phyloP scores from a whole-genome alignment of 2,329 filamentous ascomycete genomes.

The Pseudopithomyces chartarum region DNA sequence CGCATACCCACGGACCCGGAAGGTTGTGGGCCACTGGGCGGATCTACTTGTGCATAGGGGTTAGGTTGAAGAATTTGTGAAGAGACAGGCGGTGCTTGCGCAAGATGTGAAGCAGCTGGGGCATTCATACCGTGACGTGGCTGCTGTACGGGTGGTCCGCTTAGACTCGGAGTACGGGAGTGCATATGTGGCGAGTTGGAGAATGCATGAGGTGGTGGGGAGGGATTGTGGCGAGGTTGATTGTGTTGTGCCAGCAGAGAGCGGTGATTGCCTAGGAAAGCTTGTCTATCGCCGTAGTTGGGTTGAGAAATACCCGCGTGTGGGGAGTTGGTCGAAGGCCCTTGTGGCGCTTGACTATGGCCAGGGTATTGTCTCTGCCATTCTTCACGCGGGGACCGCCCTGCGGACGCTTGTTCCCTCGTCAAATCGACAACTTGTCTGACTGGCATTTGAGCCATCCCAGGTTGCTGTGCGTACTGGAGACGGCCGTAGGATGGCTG shows the following conservation, averaged over 20 bases:
- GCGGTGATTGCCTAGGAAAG: conserved; percentile 33
- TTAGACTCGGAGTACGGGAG: conserved; percentile 42
- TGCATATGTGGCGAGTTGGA: conserved; percentile 41
- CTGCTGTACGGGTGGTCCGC: conserved; percentile 29
- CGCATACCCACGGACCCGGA: conserved; percentile 43
- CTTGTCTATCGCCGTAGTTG: conserved; percentile 23
- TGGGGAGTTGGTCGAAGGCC: conserved; percentile 30
- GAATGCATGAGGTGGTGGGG: conserved; percentile 39
- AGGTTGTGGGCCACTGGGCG: conserved; percentile 34
- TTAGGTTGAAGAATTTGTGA: conserved; percentile 43
- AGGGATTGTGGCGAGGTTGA: conserved; percentile 36
- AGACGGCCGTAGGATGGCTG: conserved; percentile 33
- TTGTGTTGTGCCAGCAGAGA: conserved; percentile 42
- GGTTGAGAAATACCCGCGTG: conserved; percentile 34
- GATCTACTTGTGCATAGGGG: conserved; percentile 44
- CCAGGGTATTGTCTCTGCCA: conserved; percentile 38
- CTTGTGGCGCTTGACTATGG: conserved; percentile 34
- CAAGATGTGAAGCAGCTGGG: conserved; percentile 21
- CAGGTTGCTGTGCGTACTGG: conserved; percentile 33
- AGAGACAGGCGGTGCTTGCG: conserved; percentile 19
- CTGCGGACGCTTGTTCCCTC: conserved; percentile 28
- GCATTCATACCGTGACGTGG: conserved; percentile 31
- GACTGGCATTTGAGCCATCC: conserved; percentile 25
- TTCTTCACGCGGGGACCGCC: conserved; percentile 29
- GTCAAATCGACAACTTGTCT: conserved; percentile 40